Evolutionary conservation across 495 filamentous ascomycete genomes (phyloP).

Genomic region (Thermochaetoides thermophila): DNA sequence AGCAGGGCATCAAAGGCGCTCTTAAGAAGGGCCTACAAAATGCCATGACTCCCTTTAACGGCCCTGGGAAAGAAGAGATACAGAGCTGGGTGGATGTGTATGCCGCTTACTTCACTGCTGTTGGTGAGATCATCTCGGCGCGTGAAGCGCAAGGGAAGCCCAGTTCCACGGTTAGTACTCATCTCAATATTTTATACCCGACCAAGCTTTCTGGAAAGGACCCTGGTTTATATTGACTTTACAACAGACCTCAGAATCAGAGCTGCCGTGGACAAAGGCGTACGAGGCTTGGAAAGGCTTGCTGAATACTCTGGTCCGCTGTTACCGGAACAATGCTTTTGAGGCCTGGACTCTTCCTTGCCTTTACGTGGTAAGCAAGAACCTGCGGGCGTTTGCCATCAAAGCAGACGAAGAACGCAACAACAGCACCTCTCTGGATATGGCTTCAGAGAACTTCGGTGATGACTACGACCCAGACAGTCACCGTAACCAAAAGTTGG

Average conservation of each 20-base stretch:
- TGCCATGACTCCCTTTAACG: conserved; percentile 22
- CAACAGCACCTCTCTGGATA: conserved; percentile 30
- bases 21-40: conserved; percentile 46
- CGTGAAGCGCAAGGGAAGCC: too few relatives aligned
- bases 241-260: too few relatives aligned
- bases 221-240: too few relatives aligned
- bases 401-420: conserved; percentile 59
- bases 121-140: conserved; percentile 48
- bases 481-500: conserved; percentile 63
- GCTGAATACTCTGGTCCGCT: conserved; percentile 51
- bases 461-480: conserved; percentile 62
- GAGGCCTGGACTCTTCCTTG: conserved; percentile 80
- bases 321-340: conserved; percentile 55
- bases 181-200: too few relatives aligned
- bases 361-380: conserved; percentile 69
- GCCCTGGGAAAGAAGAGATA: conserved; percentile 47
- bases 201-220: too few relatives aligned
- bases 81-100: conserved; percentile 75
- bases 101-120: conserved; percentile 64
- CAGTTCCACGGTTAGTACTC: too few relatives aligned
- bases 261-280: conserved; percentile 52
- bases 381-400: conserved; percentile 75
- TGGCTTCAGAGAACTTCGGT: conserved; percentile 38
- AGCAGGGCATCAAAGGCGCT: conserved; percentile 37
- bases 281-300: conserved; percentile 80